Evolutionary conservation across 208 protist species (phyloP), one percentile per base, ranked within the genome.

Genomic region (Trypanosoma platydactyli): DNA sequence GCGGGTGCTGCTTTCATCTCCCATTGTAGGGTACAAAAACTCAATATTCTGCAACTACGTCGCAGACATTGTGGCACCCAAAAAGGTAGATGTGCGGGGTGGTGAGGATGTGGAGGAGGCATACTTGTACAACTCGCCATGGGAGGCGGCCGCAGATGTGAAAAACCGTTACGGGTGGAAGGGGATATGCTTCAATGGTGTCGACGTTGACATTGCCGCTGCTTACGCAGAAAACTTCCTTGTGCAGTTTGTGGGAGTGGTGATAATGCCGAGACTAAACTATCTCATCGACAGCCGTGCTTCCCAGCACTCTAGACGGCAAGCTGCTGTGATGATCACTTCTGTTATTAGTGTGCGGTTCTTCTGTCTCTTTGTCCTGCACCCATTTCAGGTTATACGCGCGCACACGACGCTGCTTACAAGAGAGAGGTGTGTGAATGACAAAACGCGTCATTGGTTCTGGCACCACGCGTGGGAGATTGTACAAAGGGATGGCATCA

Each of bases 401-500:
- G 56, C 50, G 41, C 80, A 76, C 25, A 79, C 77, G 77, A 56
- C 70, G 22, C 60, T 86, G 49, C 46, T 82, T 56, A 51, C 70
- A 25, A 44, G 16, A 0, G 33, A 20, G 9, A 22, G 6, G 5
- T 16, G 35, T n/a, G 18, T 62, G 35, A 42, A 46, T n/a, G 45
- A n/a, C 20, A 77, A 58, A 13, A 66, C 58, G 51, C 85, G 87
- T 61, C 41, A 62, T 18, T 73, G 78, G 58, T 70, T 86, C 18
- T 61, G 80, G 27, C 82, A 86, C 54, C 88, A 83, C 49, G 79
- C 76, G 2, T 55, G 62, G 25, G 78, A 81, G 1, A 81, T 94
- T 66, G 66, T 89, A 44, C 69, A 66, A 22, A 72, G 81, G 46
- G 89, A 94, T 49, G 89, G 89, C 3, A 77, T 87, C 45, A 86